A percentile compares a stretch with the other conserved stretches of the same genome.
These are phyloP conservation scores for Truncatella angustata DNA, from an alignment of 2,329 filamentous ascomycete species.

Conservation along the genomic window DNA sequence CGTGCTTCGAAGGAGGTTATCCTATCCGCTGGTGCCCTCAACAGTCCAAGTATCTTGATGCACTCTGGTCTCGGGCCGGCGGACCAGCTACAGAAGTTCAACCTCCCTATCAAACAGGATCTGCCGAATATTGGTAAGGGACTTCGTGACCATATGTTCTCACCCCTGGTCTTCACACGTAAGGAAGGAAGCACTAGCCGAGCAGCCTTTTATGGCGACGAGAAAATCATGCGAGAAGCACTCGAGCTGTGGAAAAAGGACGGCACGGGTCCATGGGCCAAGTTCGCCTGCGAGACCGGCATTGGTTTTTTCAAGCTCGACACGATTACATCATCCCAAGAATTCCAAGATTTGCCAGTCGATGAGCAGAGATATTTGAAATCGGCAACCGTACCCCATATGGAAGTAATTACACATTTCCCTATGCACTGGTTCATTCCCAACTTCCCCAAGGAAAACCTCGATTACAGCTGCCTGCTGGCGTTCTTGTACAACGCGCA, in stretches of 20 bases:
- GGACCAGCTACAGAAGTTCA: slow-evolving; percentile 30
- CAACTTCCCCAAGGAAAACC: slow-evolving; percentile 29
- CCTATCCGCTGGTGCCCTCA: slow-evolving; percentile 39
- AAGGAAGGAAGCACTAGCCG: slow-evolving; percentile 40
- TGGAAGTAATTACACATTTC: slow-evolving; percentile 50
- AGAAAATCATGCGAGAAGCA: slow-evolving; percentile 40
- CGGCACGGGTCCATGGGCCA: slow-evolving; percentile 37
- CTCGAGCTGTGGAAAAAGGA: slow-evolving; percentile 46
- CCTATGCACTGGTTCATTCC: slow-evolving; percentile 42
- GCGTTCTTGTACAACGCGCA: slow-evolving; percentile 55
- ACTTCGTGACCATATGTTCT: slow-evolving; percentile 39
- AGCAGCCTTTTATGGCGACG: slow-evolving; percentile 42
- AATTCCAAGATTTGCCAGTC: slow-evolving; percentile 49
- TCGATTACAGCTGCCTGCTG: slow-evolving; percentile 41
- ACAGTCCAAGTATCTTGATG: slow-evolving; percentile 43
- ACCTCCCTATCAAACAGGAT: slow-evolving; percentile 33
- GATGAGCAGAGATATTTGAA: slow-evolving; percentile 42
- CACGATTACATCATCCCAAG: slow-evolving; percentile 34
- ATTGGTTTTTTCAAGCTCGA: slow-evolving; percentile 46
- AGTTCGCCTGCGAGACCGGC: slow-evolving; percentile 34
- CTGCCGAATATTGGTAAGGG: slow-evolving; percentile 37
- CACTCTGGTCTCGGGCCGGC: slow-evolving; percentile 41
- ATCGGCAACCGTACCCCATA: slow-evolving; percentile 53
- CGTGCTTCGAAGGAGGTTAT: slow-evolving; percentile 40
- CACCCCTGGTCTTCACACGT: slow-evolving; percentile 35